phyloP scores from a whole-genome alignment of 495 filamentous ascomycete species.

The Aspergillus cavernicola region DNA sequence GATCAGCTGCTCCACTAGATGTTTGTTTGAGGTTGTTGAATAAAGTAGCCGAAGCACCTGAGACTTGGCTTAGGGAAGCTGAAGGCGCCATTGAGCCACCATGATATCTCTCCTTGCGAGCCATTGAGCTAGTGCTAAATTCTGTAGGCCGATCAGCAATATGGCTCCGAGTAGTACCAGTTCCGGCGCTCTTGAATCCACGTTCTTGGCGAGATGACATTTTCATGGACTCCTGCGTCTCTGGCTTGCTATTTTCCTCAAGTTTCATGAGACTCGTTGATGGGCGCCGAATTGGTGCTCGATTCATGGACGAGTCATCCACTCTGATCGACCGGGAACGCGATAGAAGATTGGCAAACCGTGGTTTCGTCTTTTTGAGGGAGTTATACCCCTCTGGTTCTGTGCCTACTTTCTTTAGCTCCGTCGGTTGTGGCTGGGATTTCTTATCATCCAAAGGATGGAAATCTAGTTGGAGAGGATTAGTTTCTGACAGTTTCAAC shows the following conservation, averaged over 20 bases:
- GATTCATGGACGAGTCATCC: constrained; percentile 40
- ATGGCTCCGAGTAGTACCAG: constrained; percentile 55
- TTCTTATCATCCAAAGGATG: constrained; percentile 21
- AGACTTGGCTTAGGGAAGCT: constrained; percentile 57
- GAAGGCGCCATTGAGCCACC: constrained; percentile 51
- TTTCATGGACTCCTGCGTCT: constrained; percentile 35
- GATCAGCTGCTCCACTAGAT: constrained; percentile 66
- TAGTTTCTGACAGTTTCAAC: neutral
- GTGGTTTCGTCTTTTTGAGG: constrained; percentile 44
- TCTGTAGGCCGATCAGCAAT: constrained; percentile 58
- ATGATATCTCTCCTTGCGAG: too few relatives aligned
- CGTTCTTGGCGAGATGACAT: constrained; percentile 62
- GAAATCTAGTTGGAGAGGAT: constrained; percentile 17
- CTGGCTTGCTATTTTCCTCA: constrained; percentile 33
- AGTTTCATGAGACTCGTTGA: constrained; percentile 42
- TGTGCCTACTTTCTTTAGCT: constrained; percentile 26
- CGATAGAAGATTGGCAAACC: constrained; percentile 56
- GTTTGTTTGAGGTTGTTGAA: constrained; percentile 70
- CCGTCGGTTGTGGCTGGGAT: constrained; percentile 22
- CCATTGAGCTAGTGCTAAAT: constrained; percentile 21
- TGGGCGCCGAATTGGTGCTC: constrained; percentile 37
- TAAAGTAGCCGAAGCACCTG: constrained; percentile 59
- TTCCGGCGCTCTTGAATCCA: constrained; percentile 61
- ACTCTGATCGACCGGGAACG: constrained; percentile 66
- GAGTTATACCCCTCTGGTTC: constrained; percentile 28